Percentiles rank a stretch among this genome's conserved stretches.
Conservation (phyloP, 2,329 filamentous ascomycete species). For the Hypoxylon sp. region DNA sequence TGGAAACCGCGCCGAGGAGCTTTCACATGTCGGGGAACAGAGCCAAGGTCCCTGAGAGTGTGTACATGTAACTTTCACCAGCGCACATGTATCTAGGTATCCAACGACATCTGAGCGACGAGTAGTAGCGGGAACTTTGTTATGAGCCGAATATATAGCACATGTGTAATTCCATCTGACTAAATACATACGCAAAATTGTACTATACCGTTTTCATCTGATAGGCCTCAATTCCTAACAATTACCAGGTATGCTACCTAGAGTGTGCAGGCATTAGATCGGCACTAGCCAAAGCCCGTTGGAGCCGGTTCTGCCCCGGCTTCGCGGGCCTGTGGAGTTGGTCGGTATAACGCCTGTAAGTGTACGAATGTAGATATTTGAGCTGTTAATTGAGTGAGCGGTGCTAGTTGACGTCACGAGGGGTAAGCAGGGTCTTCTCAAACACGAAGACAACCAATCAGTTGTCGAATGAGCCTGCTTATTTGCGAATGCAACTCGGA, state of each 20-base stretch:
- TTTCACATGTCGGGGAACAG: slow-evolving; percentile 36
- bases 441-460: slow-evolving; percentile 7
- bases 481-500: slow-evolving; percentile 12
- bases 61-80: background rate
- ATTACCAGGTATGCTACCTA: background rate
- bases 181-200: slow-evolving; percentile 10
- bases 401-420: slow-evolving; percentile 33
- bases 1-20: slow-evolving; percentile 10
- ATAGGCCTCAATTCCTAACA: slow-evolving; percentile 1
- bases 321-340: slow-evolving; percentile 29
- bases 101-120: background rate
- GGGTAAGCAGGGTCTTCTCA: slow-evolving; percentile 2
- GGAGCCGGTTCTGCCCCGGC: slow-evolving; percentile 21
- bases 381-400: background rate
- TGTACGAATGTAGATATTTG: background rate
- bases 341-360: background rate
- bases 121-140: slow-evolving; percentile 5
- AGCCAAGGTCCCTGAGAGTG: background rate
- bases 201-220: background rate
- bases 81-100: background rate
- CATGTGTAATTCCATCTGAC: slow-evolving; percentile 13
- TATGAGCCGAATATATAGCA: slow-evolving; percentile 6
- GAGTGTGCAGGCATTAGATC: slow-evolving; percentile 30
- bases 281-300: slow-evolving; percentile 11
- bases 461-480: background rate